A percentile compares a stretch with the other conserved stretches of the same genome.
Conservation (phyloP, 2,329 filamentous ascomycete species). For the Malbranchea cinnamomea region DNA sequence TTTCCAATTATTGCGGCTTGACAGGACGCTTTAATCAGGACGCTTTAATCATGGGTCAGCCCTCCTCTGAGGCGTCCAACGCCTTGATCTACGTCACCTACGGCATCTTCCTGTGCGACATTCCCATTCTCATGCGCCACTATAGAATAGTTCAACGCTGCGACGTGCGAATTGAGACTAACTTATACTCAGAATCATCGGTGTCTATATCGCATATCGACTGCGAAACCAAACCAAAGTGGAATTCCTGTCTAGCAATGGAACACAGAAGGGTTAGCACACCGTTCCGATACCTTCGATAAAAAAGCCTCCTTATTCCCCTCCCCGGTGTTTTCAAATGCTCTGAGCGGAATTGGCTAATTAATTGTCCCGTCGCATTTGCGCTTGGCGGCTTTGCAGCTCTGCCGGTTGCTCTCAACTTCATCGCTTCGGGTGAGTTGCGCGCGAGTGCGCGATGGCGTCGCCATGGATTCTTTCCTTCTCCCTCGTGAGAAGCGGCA, state of each 20-base stretch:
- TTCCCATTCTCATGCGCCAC: constrained; percentile 6
- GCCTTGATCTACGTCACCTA: constrained; percentile 72
- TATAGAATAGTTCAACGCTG: neutral
- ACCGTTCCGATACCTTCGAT: constrained; percentile 1
- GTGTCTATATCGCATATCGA: constrained; percentile 42
- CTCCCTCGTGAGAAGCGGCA: constrained; percentile 41
- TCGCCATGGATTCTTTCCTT: constrained; percentile 14
- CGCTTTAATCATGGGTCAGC: constrained; percentile 48
- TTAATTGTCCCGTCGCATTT: neutral
- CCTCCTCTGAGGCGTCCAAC: constrained; percentile 63
- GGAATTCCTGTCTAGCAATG: constrained; percentile 60
- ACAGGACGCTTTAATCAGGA: too few species aligned
- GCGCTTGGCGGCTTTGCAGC: constrained; percentile 34
- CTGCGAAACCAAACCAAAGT: constrained; percentile 49
- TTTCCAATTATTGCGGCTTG: too few species aligned
- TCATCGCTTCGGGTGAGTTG: constrained; percentile 82
- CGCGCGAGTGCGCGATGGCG: constrained; percentile 20
- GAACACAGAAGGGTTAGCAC: constrained; percentile 67
- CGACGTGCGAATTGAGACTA: constrained; percentile 2
- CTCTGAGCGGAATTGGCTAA: constrained; percentile 3
- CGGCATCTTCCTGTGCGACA: constrained; percentile 55
- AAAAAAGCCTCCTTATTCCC: neutral
- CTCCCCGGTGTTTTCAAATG: neutral
- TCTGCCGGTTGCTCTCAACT: constrained; percentile 69
- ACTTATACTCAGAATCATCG: constrained; percentile 40